phyloP scores from a whole-genome alignment of 108 stramenopile species.

The Skeletonema potamos region DNA sequence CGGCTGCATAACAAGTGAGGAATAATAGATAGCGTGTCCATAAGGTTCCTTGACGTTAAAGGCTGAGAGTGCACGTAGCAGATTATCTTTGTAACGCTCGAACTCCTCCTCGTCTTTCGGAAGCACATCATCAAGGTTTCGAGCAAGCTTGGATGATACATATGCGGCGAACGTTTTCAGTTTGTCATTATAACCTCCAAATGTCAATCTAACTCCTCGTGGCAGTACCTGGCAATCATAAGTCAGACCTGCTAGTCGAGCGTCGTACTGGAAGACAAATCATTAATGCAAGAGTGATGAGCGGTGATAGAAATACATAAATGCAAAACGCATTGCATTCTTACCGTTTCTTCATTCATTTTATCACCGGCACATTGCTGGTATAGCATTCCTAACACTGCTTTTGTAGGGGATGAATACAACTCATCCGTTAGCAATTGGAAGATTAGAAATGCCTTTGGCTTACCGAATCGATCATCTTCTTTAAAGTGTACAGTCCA shows the following conservation, averaged over 20 bases:
- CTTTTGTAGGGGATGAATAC: slow-evolving; percentile 57
- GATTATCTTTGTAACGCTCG: slow-evolving; percentile 81
- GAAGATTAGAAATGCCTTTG: slow-evolving; percentile 81
- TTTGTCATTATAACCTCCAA: slow-evolving; percentile 89
- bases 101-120: slow-evolving; percentile 74
- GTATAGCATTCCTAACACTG: slow-evolving; percentile 70
- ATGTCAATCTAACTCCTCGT: slow-evolving; percentile 75
- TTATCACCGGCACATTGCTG: slow-evolving; percentile 64
- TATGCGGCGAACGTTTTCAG: slow-evolving; percentile 68
- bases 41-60: slow-evolving; percentile 87
- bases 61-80: slow-evolving; percentile 49
- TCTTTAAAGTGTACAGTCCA: slow-evolving; percentile 85
- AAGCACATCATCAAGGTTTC: slow-evolving; percentile 59
- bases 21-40: slow-evolving; percentile 69
- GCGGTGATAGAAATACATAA: not conserved
- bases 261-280: slow-evolving; percentile 38
- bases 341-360: slow-evolving; percentile 74
- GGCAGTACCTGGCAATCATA: slow-evolving; percentile 77
- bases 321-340: not conserved
- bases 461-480: slow-evolving; percentile 79
- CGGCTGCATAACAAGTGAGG: slow-evolving; percentile 56
- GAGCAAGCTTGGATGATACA: slow-evolving; percentile 59
- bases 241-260: slow-evolving; percentile 73
- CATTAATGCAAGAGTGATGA: not conserved
- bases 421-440: slow-evolving; percentile 67